A percentile compares a stretch with the other conserved stretches of the same genome.
phyloP scores from a whole-genome alignment of 2,329 filamentous ascomycete species.

The Aspergillus neoniger region DNA sequence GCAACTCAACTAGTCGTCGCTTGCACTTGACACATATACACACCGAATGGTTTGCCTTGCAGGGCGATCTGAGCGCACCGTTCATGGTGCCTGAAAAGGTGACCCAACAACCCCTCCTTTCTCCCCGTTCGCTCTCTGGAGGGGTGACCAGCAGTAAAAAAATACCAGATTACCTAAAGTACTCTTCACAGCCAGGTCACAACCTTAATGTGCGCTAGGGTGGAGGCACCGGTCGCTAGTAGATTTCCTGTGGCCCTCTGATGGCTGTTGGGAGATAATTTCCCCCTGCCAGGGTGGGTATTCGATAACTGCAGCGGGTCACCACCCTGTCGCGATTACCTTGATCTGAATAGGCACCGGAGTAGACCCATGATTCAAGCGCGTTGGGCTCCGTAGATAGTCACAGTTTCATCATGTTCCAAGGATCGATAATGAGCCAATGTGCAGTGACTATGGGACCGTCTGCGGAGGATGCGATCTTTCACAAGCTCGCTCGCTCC shows the following conservation, averaged over 20 bases:
- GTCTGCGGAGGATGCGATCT: not conserved
- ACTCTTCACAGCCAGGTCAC: not conserved
- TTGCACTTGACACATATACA: too few species aligned
- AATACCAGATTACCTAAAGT: not conserved
- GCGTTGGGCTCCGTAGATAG: not conserved
- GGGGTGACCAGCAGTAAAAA: not conserved
- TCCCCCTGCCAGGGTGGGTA: not conserved
- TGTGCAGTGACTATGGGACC: too few species aligned
- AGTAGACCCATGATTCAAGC: not conserved
- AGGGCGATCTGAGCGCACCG: slow-evolving; percentile 14
- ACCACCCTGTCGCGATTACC: not conserved
- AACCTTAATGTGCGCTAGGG: slow-evolving; percentile 7
- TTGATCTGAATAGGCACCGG: not conserved
- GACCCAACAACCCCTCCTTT: not conserved
- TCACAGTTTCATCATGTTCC: too few species aligned
- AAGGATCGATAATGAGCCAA: too few species aligned
- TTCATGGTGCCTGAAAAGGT: slow-evolving; percentile 11
- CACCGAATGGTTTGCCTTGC: slow-evolving; percentile 10
- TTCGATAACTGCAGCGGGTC: not conserved
- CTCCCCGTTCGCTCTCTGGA: not conserved
- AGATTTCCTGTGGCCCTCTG: not conserved
- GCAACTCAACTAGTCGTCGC: not conserved
- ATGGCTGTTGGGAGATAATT: not conserved
- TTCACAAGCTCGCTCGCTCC: not conserved
- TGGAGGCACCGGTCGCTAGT: not conserved